Percentiles rank a stretch among this genome's conserved stretches.
phyloP scores from a whole-genome alignment of 129 eudicot genomes.

The Solidago caesia region DNA sequence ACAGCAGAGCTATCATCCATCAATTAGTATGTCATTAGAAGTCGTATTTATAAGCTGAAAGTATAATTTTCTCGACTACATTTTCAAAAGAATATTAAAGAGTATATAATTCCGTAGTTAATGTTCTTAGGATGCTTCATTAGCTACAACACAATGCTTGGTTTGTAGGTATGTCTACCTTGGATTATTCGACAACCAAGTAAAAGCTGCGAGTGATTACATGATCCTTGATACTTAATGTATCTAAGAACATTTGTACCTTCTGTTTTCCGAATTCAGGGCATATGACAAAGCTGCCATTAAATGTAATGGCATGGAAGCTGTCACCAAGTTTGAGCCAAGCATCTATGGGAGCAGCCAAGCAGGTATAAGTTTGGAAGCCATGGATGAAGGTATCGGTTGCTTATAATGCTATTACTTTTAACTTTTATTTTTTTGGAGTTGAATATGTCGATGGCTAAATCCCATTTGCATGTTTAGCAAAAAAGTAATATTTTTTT shows the following conservation, averaged over 20 bases:
- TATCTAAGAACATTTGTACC: conserved; percentile 35
- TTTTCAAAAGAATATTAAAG: background rate
- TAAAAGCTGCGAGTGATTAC: conserved; percentile 77
- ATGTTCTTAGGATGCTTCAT: conserved; percentile 32
- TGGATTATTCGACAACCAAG: conserved; percentile 85
- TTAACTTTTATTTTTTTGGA: background rate
- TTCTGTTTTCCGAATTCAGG: conserved; percentile 48
- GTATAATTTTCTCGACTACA: background rate
- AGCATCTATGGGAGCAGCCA: conserved; percentile 31
- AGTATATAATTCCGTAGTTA: conserved; percentile 12
- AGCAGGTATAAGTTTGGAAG: conserved; percentile 34
- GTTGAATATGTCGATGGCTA: conserved; percentile 3
- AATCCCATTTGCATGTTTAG: too few species aligned
- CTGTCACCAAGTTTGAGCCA: conserved; percentile 74
- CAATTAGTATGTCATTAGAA: too few species aligned
- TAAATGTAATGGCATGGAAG: conserved; percentile 62
- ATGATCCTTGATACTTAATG: conserved; percentile 27
- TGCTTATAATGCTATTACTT: background rate
- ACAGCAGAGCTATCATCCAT: too few species aligned
- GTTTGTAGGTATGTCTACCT: conserved; percentile 89
- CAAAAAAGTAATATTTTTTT: too few species aligned
- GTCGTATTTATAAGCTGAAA: too few species aligned
- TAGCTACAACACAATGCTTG: conserved; percentile 55
- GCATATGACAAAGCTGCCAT: conserved; percentile 83
- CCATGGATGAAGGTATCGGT: conserved; percentile 50